Base-by-base conservation (phyloP, 345 rosid genomes). In the Excoecaria cochinchinensis region DNA sequence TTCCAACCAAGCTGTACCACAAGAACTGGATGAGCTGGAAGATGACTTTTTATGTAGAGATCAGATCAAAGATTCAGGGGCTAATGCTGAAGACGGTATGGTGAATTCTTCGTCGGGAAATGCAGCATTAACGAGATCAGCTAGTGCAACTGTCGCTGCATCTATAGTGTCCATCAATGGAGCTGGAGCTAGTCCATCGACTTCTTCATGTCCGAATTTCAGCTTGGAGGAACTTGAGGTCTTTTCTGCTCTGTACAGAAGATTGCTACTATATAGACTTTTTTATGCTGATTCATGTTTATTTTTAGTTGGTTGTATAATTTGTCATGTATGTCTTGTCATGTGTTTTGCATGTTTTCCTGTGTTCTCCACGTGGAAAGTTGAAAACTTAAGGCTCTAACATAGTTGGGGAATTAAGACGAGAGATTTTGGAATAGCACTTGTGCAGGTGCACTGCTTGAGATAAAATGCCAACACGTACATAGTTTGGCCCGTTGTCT, bases 211-310 rank as follows among this genome's bases (percentile, higher is more conserved):
- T 67, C 52, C 83, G 16, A 74, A 69, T 63, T 84, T 80, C 21
- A 72, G 79, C 74, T 64, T 89, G 53, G 98, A 90, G 83, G 99
- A 95, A 89, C 98, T 93, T 11, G 98, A 95, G 99, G 99, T 95
- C 69, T 71, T 73, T 48, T 73, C 77, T 72, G 50, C 84, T 61
- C 24, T 44, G 12, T 68, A 14, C 15, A 7, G 38, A 55, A 63
- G 8, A 55, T 52, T n/a, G 9, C 55, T 69, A 46, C 60, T 48
- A 57, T 50, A 25, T 52, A 42, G 42, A 19, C 51, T 40, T 40
- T 4, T 73, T 60, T 59, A 56, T 50, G 31, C 15, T 52, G 24
- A 24, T 40, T 40, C 5, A 39, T 68, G 51, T 64, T 66, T 12
- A 16, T 39, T 48, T 25, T 44, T 44, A 13, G 4, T 56, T 16